phyloP scores from a whole-genome alignment of 345 rosid species.

The Citrus inodora region DNA sequence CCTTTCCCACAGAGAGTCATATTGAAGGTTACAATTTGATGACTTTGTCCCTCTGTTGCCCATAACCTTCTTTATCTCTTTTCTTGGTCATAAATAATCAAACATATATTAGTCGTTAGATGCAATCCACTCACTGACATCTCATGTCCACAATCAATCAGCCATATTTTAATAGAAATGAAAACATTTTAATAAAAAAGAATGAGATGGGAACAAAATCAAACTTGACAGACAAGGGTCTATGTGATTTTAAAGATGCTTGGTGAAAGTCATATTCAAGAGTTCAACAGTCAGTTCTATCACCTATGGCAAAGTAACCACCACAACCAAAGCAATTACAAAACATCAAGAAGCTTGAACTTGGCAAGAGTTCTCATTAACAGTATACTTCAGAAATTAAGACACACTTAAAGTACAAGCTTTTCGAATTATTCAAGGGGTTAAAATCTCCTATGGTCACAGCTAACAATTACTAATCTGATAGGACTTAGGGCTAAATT shows the following conservation, averaged over 20 bases:
- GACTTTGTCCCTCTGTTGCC: not conserved
- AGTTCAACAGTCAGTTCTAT: not conserved
- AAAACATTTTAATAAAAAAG: not conserved
- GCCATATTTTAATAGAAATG: not conserved
- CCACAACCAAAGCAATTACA: not conserved
- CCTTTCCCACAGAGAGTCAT: too few relatives aligned
- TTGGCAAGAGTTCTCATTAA: too few relatives aligned
- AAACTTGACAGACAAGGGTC: too few relatives aligned
- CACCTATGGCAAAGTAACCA: not conserved
- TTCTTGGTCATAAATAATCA: not conserved
- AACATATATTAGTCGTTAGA: too few relatives aligned
- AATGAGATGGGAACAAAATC: too few relatives aligned
- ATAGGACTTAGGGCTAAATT: too few relatives aligned
- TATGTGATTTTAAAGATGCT: not conserved
- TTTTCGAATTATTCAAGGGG: not conserved
- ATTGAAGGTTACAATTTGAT: too few relatives aligned
- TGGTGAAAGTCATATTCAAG: not conserved
- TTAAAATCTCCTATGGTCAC: not conserved
- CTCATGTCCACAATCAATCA: too few relatives aligned
- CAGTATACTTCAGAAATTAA: too few relatives aligned
- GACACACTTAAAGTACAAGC: too few relatives aligned
- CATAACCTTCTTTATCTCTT: not conserved
- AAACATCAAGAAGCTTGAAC: not conserved
- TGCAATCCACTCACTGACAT: too few relatives aligned
- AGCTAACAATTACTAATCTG: not conserved